phyloP scores from a whole-genome alignment of 352 stramenopile species.

The Peronospora belbahrii region DNA sequence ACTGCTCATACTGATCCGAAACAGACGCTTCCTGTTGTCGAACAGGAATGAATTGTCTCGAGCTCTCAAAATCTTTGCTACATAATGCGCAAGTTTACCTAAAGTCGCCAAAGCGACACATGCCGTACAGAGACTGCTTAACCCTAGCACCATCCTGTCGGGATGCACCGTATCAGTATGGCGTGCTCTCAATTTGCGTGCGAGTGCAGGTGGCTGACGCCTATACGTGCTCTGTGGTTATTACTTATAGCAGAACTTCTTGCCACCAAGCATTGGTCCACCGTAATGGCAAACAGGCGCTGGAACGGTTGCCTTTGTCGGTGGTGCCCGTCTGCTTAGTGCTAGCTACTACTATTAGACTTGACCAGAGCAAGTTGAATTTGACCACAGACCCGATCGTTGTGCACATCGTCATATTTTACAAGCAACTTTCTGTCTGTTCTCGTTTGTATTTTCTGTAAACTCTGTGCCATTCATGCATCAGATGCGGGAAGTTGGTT shows the following conservation, averaged over 20 bases:
- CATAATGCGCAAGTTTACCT: not conserved
- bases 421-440: constrained; percentile 1
- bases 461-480: constrained; percentile 4
- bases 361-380: not conserved
- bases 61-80: not conserved
- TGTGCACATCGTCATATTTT: not conserved
- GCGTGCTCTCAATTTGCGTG: not conserved
- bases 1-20: not conserved
- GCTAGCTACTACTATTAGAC: not conserved
- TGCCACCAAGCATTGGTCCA: constrained; percentile 6
- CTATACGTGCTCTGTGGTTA: too few species aligned
- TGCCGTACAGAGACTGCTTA: not conserved
- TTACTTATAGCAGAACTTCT: not conserved
- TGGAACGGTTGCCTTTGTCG: constrained; percentile 16
- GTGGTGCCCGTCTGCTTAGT: constrained; percentile 11
- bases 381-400: not conserved
- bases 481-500: constrained; percentile 7
- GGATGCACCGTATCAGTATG: not conserved
- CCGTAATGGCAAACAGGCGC: constrained; percentile 14
- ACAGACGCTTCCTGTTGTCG: not conserved
- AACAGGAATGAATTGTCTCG: not conserved
- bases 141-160: not conserved
- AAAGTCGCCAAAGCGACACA: not conserved
- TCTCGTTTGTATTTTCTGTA: not conserved
- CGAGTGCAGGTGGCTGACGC: not conserved